A percentile compares a stretch with the other conserved stretches of the same genome.
Evolutionary conservation across 2,329 filamentous ascomycete genomes (phyloP).

Genomic region (Cercospora janseana): DNA sequence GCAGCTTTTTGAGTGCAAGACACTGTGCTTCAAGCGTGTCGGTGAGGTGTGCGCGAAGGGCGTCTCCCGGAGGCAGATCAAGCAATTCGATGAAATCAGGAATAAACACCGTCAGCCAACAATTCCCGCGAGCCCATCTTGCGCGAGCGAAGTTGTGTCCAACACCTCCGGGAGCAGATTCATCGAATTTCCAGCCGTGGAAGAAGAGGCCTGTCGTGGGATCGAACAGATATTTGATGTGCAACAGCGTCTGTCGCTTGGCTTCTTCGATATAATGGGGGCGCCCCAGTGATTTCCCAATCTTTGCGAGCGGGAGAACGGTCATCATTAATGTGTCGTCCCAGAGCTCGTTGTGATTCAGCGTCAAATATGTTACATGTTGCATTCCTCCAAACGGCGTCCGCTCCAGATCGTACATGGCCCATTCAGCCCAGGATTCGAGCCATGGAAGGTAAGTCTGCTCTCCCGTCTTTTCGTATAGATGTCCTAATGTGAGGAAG

Average conservation of each 20-base stretch:
- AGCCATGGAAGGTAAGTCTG: constrained; percentile 71
- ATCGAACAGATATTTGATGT: constrained; percentile 77
- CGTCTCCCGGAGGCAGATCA: constrained; percentile 58
- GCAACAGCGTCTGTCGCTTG: constrained; percentile 72
- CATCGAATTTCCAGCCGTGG: constrained; percentile 77
- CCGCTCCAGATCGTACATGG: constrained; percentile 70
- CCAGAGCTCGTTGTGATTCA: constrained; percentile 75
- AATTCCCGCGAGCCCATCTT: constrained; percentile 61
- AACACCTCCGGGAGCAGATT: constrained; percentile 50
- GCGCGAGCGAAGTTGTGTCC: constrained; percentile 58
- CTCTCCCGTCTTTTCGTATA: constrained; percentile 74
- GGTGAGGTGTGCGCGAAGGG: constrained; percentile 59
- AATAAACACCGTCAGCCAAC: constrained; percentile 79
- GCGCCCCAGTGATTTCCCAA: constrained; percentile 66
- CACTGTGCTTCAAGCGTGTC: constrained; percentile 68
- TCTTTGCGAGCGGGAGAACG: constrained; percentile 75
- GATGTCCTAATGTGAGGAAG: constrained; percentile 70
- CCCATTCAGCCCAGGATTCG: constrained; percentile 79
- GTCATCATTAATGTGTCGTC: constrained; percentile 90
- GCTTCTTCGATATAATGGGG: constrained; percentile 75
- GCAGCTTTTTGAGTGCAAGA: constrained; percentile 60
- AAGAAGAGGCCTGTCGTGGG: constrained; percentile 70
- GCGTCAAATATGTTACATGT: constrained; percentile 69
- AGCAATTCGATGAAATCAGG: constrained; percentile 76
- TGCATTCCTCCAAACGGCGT: constrained; percentile 72